Base-by-base conservation (phyloP, 2,329 filamentous ascomycete genomes). In the Emmonsia crescens region DNA sequence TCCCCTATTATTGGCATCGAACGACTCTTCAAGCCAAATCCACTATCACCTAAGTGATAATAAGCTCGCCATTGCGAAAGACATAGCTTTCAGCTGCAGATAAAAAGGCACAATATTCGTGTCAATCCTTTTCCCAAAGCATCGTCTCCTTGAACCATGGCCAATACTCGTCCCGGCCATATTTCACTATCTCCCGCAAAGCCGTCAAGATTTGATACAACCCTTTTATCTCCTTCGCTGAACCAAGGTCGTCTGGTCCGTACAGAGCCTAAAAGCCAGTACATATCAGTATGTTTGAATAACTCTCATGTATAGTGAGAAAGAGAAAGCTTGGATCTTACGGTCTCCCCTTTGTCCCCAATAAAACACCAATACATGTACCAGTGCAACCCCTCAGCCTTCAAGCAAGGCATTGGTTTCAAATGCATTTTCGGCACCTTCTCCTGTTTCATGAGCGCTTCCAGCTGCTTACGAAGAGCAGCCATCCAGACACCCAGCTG, bases 361-460 rank as follows among this genome's bases (percentile, higher is more conserved):
- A 60, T 31, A 54, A n/a, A 60, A 31, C 46, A 60, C 40, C 31
- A 54, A 31, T 52, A 60, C 58, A 60, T 52, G 12, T 54, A 12
- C 58, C 58, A 60, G 21, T 27, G 4, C 10, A 52, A 12, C 2
- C 58, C 58, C n/a, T 38, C 14, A 19, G 27, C 19, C 36, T 52
- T 52, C 58, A 60, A 36, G 31, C 58, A 60, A 10, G 58, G 46
- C 58, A 52, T 60, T 27, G 42, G 46, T 52, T 52, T 60, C 33
- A 52, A 40, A 4, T 24, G 16, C 1, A 16, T 16, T 59, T 27
- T 21, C 24, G 42, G 57, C 36, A 9, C 14, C 1, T 24, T 24
- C 21, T 19, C n/a, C 31, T 21, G 27, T 24, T 40, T 16, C 57
- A 59, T 51, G 44, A 38, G 57, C 29, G 6, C 56, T 59, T 59